Conservation (phyloP, 73 alveolate species). For the Paramecium octaurelia region DNA sequence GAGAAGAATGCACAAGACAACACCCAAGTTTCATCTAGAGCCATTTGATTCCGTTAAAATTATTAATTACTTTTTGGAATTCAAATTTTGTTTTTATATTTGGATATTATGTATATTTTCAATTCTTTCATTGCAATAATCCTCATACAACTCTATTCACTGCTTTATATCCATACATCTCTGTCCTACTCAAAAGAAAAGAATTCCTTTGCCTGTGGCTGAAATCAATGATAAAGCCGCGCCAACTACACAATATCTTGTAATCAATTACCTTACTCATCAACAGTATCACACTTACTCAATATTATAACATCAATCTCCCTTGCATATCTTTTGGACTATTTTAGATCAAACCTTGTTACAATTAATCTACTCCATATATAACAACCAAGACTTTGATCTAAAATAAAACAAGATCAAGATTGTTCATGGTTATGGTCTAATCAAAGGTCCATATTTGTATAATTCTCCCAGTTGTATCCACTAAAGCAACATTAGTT, state of each 20-base stretch:
- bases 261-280: conserved; percentile 87
- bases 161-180: conserved; percentile 94
- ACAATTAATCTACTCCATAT: conserved; percentile 98
- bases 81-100: background rate
- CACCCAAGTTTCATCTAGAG: conserved; percentile 6
- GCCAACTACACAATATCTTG: conserved; percentile 75
- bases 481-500: conserved; percentile 97
- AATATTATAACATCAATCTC: conserved; percentile 98
- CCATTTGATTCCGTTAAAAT: conserved; percentile 24
- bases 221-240: conserved; percentile 99
- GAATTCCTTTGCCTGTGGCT: conserved; percentile 98
- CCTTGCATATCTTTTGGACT: conserved; percentile 89
- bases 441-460: conserved; percentile 99
- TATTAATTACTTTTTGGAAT: background rate
- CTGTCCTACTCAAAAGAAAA: conserved; percentile 99
- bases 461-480: conserved; percentile 99
- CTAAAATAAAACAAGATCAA: conserved; percentile 96
- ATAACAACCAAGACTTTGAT: conserved; percentile 99
- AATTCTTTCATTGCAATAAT: conserved; percentile 60
- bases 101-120: background rate
- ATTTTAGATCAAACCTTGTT: conserved; percentile 90
- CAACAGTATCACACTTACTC: conserved; percentile 99
- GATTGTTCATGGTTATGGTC: conserved; percentile 94
- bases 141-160: conserved; percentile 83
- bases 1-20: background rate